Conservation (phyloP, 805 yeast genomes). For the Pichia eremophila region DNA sequence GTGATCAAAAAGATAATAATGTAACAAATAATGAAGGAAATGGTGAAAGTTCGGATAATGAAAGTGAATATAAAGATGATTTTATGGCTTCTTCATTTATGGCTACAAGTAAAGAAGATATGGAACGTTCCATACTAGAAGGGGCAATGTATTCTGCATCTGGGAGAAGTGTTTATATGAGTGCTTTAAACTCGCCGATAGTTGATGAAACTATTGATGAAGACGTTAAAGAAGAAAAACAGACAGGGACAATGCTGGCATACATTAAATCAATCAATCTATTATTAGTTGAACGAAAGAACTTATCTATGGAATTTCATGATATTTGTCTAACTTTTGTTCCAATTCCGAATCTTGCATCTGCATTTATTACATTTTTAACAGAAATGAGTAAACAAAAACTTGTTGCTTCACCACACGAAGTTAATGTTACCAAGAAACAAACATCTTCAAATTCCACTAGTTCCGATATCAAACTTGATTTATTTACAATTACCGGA, state of each 20-base stretch:
- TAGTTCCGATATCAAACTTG: constrained; percentile 17
- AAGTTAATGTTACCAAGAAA: constrained; percentile 2
- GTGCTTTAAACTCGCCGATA: constrained; percentile 41
- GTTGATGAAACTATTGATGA: constrained; percentile 1
- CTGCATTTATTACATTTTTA: constrained; percentile 30
- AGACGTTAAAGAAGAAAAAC: background rate
- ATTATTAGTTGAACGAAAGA: constrained; percentile 9
- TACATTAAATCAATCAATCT: constrained; percentile 1
- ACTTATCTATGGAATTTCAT: constrained; percentile 32
- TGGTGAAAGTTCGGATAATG: constrained; percentile 15
- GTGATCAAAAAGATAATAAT: background rate
- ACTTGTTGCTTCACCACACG: background rate
- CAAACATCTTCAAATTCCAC: background rate
- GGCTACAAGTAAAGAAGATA: constrained; percentile 21
- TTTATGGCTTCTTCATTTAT: constrained; percentile 29
- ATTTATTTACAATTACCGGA: constrained; percentile 30
- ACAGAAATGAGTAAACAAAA: constrained; percentile 22
- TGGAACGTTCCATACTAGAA: constrained; percentile 31
- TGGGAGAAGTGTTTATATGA: constrained; percentile 64
- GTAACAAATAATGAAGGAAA: background rate
- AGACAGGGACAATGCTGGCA: background rate
- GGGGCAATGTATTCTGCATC: constrained; percentile 60
- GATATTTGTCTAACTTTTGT: constrained; percentile 33
- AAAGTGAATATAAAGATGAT: constrained; percentile 28
- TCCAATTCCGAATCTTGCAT: constrained; percentile 33